phyloP scores from a whole-genome alignment of 352 stramenopile genomes.

The Globisporangium iwayamae region DNA sequence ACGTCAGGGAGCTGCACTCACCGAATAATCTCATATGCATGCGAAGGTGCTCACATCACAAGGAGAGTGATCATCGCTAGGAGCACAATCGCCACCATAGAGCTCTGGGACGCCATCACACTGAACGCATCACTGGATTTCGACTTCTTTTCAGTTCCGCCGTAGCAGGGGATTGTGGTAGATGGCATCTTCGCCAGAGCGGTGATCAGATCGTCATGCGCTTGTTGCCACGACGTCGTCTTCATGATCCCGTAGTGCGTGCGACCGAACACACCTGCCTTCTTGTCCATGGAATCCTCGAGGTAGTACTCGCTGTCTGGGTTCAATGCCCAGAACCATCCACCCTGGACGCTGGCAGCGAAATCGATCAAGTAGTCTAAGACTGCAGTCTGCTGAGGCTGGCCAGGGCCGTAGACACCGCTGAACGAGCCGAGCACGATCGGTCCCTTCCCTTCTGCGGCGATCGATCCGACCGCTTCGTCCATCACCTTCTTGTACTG shows the following conservation, averaged over 20 bases:
- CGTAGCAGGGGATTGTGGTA: constrained; percentile 53
- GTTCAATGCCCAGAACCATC: constrained; percentile 68
- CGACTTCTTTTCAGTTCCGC: constrained; percentile 19
- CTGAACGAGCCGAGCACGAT: constrained; percentile 65
- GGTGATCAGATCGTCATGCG: constrained; percentile 42
- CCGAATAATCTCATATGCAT: background rate
- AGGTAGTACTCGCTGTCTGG: constrained; percentile 57
- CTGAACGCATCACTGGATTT: background rate
- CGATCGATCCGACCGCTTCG: constrained; percentile 36
- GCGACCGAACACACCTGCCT: constrained; percentile 40
- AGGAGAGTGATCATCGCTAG: background rate
- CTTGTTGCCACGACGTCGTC: constrained; percentile 47
- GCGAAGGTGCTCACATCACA: background rate
- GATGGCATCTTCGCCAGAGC: constrained; percentile 43
- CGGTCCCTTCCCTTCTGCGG: constrained; percentile 26
- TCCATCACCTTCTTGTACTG: constrained; percentile 45
- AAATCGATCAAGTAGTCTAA: constrained; percentile 67
- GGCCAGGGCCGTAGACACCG: constrained; percentile 50
- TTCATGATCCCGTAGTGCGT: constrained; percentile 63
- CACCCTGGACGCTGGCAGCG: constrained; percentile 39
- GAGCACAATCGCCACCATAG: background rate
- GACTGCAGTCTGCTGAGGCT: constrained; percentile 51
- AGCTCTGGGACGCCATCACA: background rate
- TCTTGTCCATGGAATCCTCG: constrained; percentile 41
- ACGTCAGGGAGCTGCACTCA: background rate